These are phyloP conservation scores for Digitaria exilis DNA, from an alignment of 202 grass and related monocot species.

Conservation along the genomic window DNA sequence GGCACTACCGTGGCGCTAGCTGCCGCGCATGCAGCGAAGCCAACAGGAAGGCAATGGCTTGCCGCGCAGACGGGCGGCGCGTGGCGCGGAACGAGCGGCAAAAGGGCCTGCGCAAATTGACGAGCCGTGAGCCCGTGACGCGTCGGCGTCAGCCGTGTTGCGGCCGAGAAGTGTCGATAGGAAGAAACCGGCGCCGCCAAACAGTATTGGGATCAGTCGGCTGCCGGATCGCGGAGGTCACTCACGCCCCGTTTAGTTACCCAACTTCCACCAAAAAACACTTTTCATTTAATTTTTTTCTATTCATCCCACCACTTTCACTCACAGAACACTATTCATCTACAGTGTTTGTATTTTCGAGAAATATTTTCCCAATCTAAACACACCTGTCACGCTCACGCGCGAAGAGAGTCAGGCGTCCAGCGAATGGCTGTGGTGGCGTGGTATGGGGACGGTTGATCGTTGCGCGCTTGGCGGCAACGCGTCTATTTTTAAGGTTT, in stretches of 20 bases:
- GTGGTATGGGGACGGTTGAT: background rate
- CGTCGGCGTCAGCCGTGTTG: background rate
- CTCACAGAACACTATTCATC: too few relatives aligned
- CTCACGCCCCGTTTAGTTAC: too few relatives aligned
- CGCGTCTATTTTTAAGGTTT: background rate
- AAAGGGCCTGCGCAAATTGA: background rate
- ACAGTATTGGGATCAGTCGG: background rate
- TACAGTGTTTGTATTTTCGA: too few relatives aligned
- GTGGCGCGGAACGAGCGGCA: background rate
- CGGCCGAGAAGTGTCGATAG: background rate
- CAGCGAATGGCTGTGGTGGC: background rate
- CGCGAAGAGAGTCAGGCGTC: background rate
- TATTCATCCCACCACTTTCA: too few relatives aligned
- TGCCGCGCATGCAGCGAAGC: slow-evolving; percentile 23
- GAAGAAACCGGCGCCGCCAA: background rate
- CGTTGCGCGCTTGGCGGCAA: background rate
- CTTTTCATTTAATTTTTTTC: too few relatives aligned
- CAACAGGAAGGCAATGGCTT: background rate
- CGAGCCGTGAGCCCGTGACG: background rate
- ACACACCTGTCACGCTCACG: too few relatives aligned
- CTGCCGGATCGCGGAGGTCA: background rate
- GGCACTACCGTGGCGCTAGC: background rate
- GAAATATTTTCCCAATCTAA: too few relatives aligned
- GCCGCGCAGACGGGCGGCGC: background rate
- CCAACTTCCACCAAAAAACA: too few relatives aligned